These are phyloP conservation scores for Nicotiana attenuata DNA, from an alignment of 257 asterid genomes.

Conservation along the genomic window DNA sequence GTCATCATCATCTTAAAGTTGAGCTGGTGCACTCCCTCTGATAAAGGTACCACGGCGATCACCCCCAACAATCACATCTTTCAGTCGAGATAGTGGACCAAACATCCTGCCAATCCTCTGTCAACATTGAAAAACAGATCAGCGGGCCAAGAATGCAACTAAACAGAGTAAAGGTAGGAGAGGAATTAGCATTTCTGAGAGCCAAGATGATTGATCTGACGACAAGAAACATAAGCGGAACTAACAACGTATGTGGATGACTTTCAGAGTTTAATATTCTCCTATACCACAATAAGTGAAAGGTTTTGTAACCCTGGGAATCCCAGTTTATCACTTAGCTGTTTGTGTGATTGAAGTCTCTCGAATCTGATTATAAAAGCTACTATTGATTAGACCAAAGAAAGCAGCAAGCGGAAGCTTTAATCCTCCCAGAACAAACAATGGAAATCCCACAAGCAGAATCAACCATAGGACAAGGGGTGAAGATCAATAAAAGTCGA, in stretches of 20 bases:
- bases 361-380: not conserved
- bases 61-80: constrained; percentile 26
- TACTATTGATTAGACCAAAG: not conserved
- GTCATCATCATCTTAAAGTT: constrained; percentile 20
- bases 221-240: not conserved
- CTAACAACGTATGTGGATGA: not conserved
- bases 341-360: not conserved
- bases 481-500: not conserved
- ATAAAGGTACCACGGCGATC: constrained; percentile 25
- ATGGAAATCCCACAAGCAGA: not conserved
- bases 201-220: not conserved
- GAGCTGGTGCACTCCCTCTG: constrained; percentile 23
- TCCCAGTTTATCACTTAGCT: not conserved
- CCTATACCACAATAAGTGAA: not conserved
- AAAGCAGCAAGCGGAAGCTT: not conserved
- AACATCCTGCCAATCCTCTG: constrained; percentile 35
- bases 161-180: not conserved
- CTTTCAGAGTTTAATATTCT: not conserved
- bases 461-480: not conserved
- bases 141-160: not conserved
- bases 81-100: constrained; percentile 37
- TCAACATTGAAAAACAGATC: not conserved
- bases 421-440: not conserved
- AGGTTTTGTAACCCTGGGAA: not conserved
- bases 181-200: not conserved